These are phyloP conservation scores for Prinsepia uniflora DNA, from an alignment of 306 rosid species.

Conservation along the genomic window DNA sequence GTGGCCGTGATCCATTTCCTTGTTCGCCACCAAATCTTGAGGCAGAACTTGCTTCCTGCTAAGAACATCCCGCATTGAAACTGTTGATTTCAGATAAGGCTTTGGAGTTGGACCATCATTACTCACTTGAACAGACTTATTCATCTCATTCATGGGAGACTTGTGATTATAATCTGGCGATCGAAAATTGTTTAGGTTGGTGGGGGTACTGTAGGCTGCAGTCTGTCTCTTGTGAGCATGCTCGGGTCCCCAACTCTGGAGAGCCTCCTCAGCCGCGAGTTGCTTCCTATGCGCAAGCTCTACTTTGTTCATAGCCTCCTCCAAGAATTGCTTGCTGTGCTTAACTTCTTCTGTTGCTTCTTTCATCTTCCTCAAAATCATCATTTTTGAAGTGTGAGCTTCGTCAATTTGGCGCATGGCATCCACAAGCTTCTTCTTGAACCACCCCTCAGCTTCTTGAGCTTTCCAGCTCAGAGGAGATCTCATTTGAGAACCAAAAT, in stretches of 20 bases:
- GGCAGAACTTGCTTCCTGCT: constrained; percentile 65
- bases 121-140: constrained; percentile 25
- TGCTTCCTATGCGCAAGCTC: constrained; percentile 77
- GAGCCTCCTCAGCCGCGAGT: constrained; percentile 64
- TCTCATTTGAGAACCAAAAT: constrained; percentile 34
- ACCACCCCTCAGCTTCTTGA: constrained; percentile 45
- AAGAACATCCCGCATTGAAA: constrained; percentile 89
- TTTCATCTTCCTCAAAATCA: constrained; percentile 57
- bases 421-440: constrained; percentile 44
- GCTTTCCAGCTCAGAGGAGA: constrained; percentile 36
- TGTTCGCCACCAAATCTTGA: constrained; percentile 37
- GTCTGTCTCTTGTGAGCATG: constrained; percentile 35
- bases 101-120: constrained; percentile 28
- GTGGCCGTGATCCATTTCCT: constrained; percentile 41
- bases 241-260: constrained; percentile 63
- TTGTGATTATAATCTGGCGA: constrained; percentile 33
- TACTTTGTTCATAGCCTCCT: constrained; percentile 73
- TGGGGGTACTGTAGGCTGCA: constrained; percentile 27
- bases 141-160: constrained; percentile 34
- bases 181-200: constrained; percentile 35
- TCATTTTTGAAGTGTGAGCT: constrained; percentile 43
- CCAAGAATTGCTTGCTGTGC: constrained; percentile 60
- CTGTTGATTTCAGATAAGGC: constrained; percentile 50
- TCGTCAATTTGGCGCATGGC: constrained; percentile 54
- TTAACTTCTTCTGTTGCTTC: constrained; percentile 78